Evolutionary conservation across 225 moss, liverwort and hornwort species (phyloP).

Genomic region (Physcomitrium patens): DNA sequence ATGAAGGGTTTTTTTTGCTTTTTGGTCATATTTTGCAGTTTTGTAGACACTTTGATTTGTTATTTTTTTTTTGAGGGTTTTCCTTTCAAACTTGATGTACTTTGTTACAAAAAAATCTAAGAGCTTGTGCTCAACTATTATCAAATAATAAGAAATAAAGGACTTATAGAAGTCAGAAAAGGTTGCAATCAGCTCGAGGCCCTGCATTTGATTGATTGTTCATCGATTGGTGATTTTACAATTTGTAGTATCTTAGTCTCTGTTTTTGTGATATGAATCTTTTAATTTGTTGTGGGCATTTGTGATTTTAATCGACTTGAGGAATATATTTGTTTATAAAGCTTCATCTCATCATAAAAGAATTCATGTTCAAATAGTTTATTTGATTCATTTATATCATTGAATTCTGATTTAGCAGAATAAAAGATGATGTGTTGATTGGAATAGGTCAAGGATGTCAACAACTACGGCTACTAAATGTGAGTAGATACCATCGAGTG

Average conservation of each 20-base stretch:
- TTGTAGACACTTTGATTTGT: not conserved
- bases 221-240: slow-evolving; percentile 66
- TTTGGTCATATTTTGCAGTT: not conserved
- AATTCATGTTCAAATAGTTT: not conserved
- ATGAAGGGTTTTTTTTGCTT: not conserved
- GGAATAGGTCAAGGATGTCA: slow-evolving; percentile 76
- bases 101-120: slow-evolving; percentile 52
- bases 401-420: slow-evolving; percentile 47
- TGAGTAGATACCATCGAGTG: slow-evolving; percentile 76
- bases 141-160: slow-evolving; percentile 76
- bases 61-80: not conserved
- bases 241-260: slow-evolving; percentile 72
- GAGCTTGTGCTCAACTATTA: slow-evolving; percentile 79
- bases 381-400: slow-evolving; percentile 13
- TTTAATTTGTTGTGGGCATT: slow-evolving; percentile 7
- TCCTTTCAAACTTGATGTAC: not conserved
- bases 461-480: slow-evolving; percentile 65
- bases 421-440: slow-evolving; percentile 70
- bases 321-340: not conserved
- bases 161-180: slow-evolving; percentile 73
- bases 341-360: not conserved
- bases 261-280: slow-evolving; percentile 74
- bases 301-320: not conserved
- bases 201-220: slow-evolving; percentile 73
- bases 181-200: slow-evolving; percentile 69